Evolutionary conservation across 2,329 filamentous ascomycete species (phyloP).

Genomic region (Xylariaceae sp.): DNA sequence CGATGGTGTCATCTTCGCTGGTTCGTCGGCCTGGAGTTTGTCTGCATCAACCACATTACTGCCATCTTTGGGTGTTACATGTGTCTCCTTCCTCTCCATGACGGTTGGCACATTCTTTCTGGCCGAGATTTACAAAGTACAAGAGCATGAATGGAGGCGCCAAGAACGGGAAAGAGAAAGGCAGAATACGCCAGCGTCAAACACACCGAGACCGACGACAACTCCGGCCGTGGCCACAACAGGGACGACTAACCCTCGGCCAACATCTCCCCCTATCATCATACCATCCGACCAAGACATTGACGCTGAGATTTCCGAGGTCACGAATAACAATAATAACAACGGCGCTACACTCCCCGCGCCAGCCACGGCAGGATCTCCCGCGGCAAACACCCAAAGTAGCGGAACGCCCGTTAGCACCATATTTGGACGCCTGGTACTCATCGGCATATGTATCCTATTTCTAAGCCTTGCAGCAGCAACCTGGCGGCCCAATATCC

Average conservation of each 20-base stretch:
- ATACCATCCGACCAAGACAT: slow-evolving; percentile 67
- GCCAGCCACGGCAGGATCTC: slow-evolving; percentile 34
- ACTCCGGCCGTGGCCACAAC: slow-evolving; percentile 26
- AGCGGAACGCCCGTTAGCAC: slow-evolving; percentile 51
- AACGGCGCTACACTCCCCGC: slow-evolving; percentile 35
- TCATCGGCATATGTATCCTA: slow-evolving; percentile 57
- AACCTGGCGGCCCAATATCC: slow-evolving; percentile 60
- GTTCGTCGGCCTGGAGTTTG: slow-evolving; percentile 59
- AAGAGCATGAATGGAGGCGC: slow-evolving; percentile 59
- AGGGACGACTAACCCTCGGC: slow-evolving; percentile 26
- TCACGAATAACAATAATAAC: slow-evolving; percentile 30
- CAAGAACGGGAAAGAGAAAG: slow-evolving; percentile 41
- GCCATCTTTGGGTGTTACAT: slow-evolving; percentile 57
- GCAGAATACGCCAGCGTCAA: slow-evolving; percentile 26
- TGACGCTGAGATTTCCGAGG: slow-evolving; percentile 60
- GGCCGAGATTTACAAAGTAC: slow-evolving; percentile 62
- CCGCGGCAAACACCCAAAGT: slow-evolving; percentile 33
- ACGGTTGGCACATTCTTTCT: slow-evolving; percentile 61
- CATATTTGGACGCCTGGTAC: slow-evolving; percentile 59
- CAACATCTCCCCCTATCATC: slow-evolving; percentile 53
- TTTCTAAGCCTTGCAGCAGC: slow-evolving; percentile 63
- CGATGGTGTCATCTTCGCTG: slow-evolving; percentile 62
- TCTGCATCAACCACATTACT: slow-evolving; percentile 60
- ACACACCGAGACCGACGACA: slow-evolving; percentile 25
- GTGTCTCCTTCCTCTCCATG: slow-evolving; percentile 58